Conservation (phyloP, 805 yeast species). For the Blastobotrys peoriensis region DNA sequence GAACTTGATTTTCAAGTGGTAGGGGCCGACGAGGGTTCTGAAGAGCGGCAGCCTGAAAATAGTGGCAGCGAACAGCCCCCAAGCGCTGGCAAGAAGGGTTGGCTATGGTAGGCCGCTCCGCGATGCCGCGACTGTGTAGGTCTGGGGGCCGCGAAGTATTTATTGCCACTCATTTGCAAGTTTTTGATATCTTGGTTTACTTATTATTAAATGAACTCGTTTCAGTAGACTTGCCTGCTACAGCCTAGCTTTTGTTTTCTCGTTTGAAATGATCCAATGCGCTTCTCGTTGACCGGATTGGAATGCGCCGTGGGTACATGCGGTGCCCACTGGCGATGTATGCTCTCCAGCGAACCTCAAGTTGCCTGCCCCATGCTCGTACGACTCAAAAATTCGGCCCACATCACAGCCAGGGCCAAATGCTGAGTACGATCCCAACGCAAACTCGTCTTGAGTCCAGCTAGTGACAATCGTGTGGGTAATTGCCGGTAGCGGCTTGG, state of each 20-base stretch:
- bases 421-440: conserved; percentile 74
- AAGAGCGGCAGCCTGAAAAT: not conserved
- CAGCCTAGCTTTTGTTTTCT: not conserved
- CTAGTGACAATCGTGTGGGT: conserved; percentile 40
- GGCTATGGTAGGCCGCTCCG: conserved; percentile 4
- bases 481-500: conserved; percentile 33
- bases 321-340: not conserved
- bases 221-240: not conserved
- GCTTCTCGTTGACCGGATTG: not conserved
- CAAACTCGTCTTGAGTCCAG: conserved; percentile 69
- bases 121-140: too few species aligned
- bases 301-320: not conserved
- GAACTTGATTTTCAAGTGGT: conserved; percentile 20
- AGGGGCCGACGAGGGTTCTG: conserved; percentile 14
- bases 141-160: too few species aligned
- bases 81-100: conserved; percentile 1
- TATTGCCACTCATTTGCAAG: too few species aligned
- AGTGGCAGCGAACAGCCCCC: conserved; percentile 1
- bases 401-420: conserved; percentile 13
- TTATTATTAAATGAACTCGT: not conserved
- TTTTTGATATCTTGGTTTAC: not conserved
- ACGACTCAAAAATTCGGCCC: not conserved
- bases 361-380: not conserved
- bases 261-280: not conserved
- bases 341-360: not conserved